phyloP scores from a whole-genome alignment of 169 alveolate species.

The Plasmodium yoelii region DNA sequence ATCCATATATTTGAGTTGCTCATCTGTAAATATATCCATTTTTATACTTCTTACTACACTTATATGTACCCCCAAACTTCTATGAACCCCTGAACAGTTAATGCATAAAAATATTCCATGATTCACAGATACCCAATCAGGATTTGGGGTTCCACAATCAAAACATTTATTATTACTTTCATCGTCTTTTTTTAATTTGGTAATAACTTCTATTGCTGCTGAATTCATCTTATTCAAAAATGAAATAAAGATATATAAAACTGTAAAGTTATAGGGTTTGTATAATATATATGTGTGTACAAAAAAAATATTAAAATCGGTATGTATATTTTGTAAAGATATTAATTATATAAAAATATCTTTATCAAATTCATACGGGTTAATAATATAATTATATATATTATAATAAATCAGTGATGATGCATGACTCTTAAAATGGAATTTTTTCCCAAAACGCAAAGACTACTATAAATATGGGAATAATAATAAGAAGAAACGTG shows the following conservation, averaged over 20 bases:
- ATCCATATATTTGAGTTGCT: conserved; percentile 88
- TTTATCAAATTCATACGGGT: no score
- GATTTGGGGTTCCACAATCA: conserved; percentile 90
- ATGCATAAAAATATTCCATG: conserved; percentile 95
- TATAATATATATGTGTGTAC: no score
- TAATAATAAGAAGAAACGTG: no score
- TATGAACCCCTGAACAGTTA: conserved; percentile 93
- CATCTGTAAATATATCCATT: conserved; percentile 95
- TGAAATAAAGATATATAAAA: neutral
- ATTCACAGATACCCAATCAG: conserved; percentile 97
- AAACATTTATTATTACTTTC: conserved; percentile 80
- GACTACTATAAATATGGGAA: no score
- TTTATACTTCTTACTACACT: conserved; percentile 94
- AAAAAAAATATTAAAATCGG: no score
- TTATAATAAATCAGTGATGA: no score
- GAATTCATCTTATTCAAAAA: conserved; percentile 32
- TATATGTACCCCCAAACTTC: conserved; percentile 93
- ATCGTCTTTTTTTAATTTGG: conserved; percentile 66
- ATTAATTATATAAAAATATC: no score
- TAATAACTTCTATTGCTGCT: conserved; percentile 67
- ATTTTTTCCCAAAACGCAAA: no score
- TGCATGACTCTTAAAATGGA: no score
- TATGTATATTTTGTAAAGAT: no score
- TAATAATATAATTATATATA: no score
- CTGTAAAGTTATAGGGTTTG: no score